A percentile compares a stretch with the other conserved stretches of the same genome.
These are phyloP conservation scores for Dichotomocladium elegans DNA, from an alignment of 371 early-diverging fungal species.

Conservation along the genomic window DNA sequence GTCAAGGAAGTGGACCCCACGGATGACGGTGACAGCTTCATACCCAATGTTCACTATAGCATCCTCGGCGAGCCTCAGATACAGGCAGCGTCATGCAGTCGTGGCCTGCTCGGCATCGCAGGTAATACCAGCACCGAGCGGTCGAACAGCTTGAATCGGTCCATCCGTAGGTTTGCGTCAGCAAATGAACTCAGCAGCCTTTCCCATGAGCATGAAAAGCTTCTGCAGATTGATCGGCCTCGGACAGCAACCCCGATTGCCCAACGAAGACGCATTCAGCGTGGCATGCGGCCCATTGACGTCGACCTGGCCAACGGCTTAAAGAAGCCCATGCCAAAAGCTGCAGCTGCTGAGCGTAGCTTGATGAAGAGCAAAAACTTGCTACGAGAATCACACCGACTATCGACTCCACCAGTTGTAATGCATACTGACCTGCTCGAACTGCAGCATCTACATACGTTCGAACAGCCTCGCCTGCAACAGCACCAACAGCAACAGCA, in stretches of 20 bases:
- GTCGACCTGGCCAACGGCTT: conserved; percentile 21
- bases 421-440: no score
- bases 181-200: conserved; percentile 10
- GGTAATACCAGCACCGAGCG: neutral
- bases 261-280: conserved; percentile 6
- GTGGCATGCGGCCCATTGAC: conserved; percentile 16
- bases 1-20: conserved; percentile 10
- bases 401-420: no score
- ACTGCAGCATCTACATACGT: no score
- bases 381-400: conserved; percentile 6
- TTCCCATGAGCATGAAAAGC: neutral
- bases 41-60: conserved; percentile 10
- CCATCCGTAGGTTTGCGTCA: conserved; percentile 18
- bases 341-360: conserved; percentile 4
- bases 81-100: conserved; percentile 9
- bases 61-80: conserved; percentile 12
- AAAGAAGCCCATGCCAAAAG: neutral
- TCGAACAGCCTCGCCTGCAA: neutral
- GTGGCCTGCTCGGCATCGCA: neutral
- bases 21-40: conserved; percentile 6
- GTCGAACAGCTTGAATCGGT: neutral
- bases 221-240: conserved; percentile 2
- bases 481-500: neutral
- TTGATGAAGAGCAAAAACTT: conserved; percentile 10
- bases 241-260: conserved; percentile 15